Percentiles rank a stretch among this genome's conserved stretches.
phyloP scores from a whole-genome alignment of 257 asterid species.

The Vinca minor region DNA sequence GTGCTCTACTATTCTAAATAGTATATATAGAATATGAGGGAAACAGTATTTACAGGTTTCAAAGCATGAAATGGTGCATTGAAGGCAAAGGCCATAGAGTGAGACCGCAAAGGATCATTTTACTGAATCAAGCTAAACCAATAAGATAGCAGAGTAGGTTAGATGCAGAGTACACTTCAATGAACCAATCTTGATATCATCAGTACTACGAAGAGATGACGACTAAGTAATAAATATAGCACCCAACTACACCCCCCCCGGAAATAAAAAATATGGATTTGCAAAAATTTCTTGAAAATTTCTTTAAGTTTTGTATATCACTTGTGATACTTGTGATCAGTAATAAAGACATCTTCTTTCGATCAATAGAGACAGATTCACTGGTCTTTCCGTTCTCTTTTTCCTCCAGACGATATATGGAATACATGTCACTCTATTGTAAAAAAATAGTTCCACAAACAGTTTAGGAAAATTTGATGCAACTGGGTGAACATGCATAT shows the following conservation, averaged over 20 bases:
- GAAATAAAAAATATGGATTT: neutral
- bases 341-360: neutral
- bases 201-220: neutral
- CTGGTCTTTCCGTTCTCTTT: no score
- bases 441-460: neutral
- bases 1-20: neutral
- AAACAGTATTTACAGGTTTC: neutral
- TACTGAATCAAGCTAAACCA: no score
- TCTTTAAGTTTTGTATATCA: neutral
- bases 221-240: neutral
- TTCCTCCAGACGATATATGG: no score
- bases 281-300: neutral
- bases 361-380: neutral
- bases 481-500: neutral
- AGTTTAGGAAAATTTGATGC: neutral
- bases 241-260: neutral
- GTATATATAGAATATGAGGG: neutral
- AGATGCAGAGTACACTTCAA: neutral
- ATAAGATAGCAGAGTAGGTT: conserved; percentile 1
- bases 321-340: neutral
- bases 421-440: no score
- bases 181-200: no score
- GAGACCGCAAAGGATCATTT: conserved; percentile 8
- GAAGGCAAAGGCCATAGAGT: conserved; percentile 6
- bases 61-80: conserved; percentile 9